Conservation (phyloP, 2,329 filamentous ascomycete genomes). For the Ciborinia camelliae region DNA sequence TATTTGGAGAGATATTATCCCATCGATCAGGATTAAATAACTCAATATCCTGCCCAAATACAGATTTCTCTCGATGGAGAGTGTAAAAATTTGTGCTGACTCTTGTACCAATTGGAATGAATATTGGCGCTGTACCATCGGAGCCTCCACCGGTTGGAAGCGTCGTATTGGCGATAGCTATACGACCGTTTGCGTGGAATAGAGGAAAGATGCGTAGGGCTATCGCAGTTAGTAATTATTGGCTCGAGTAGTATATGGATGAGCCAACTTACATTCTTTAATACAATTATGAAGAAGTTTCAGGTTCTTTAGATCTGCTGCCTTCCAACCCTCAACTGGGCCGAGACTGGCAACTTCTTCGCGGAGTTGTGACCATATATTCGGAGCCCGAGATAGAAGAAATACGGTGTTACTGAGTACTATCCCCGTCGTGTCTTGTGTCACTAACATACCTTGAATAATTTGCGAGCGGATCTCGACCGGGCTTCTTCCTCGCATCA, state of each 20-base stretch:
- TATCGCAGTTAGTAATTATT: neutral
- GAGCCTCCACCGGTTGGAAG: conserved; percentile 25
- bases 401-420: conserved; percentile 13
- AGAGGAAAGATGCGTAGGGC: conserved; percentile 30
- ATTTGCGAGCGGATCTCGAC: conserved; percentile 10
- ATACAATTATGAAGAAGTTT: conserved; percentile 6
- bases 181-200: conserved; percentile 22
- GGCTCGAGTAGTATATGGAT: fast-evolving
- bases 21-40: conserved; percentile 72
- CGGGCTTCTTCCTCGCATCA: too few relatives aligned
- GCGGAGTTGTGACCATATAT: neutral
- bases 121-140: conserved; percentile 22
- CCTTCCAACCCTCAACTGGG: neutral
- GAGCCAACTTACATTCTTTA: neutral
- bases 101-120: conserved; percentile 19
- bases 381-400: neutral
- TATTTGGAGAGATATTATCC: conserved; percentile 58
- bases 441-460: conserved; percentile 9
- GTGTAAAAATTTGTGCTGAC: conserved; percentile 12
- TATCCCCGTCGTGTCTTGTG: conserved; percentile 13
- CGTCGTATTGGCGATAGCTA: conserved; percentile 19
- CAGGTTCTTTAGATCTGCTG: neutral
- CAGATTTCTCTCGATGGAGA: neutral
- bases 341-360: neutral
- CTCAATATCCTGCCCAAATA: conserved; percentile 69